Conservation (phyloP, 805 yeast species). For the Torulaspora quercuum region DNA sequence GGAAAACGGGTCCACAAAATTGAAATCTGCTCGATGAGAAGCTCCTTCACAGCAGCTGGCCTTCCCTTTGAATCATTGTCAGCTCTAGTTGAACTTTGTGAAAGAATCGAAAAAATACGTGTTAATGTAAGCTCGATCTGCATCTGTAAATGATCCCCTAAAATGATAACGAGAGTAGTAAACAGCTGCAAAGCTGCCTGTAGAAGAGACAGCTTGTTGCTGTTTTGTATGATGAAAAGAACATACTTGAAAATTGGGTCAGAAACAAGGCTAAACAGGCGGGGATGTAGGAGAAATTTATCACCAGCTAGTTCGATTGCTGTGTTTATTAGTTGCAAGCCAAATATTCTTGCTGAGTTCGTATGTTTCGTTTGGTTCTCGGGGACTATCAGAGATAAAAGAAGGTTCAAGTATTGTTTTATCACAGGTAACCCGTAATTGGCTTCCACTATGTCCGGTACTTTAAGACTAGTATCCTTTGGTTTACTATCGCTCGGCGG, state of each 20-base stretch:
- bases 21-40: constrained; percentile 79
- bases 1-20: constrained; percentile 80
- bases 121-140: constrained; percentile 75
- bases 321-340: constrained; percentile 67
- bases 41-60: constrained; percentile 60
- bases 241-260: constrained; percentile 84
- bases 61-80: constrained; percentile 29
- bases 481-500: neutral
- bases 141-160: constrained; percentile 62
- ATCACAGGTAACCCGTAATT: constrained; percentile 73
- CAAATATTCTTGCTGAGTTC: constrained; percentile 81
- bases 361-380: constrained; percentile 79
- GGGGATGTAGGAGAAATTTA: constrained; percentile 55
- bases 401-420: constrained; percentile 69
- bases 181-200: constrained; percentile 74
- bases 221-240: constrained; percentile 69
- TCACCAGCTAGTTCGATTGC: constrained; percentile 81
- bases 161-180: constrained; percentile 63
- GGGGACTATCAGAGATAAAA: constrained; percentile 78
- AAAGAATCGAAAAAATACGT: constrained; percentile 57
- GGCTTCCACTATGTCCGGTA: constrained; percentile 23
- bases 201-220: constrained; percentile 66
- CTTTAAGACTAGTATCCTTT: constrained; percentile 15
- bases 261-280: constrained; percentile 62
- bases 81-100: constrained; percentile 20